Evolutionary conservation across 306 rosid species (phyloP), one percentile per base, ranked within the genome.

Genomic region (Citrullus amarus): DNA sequence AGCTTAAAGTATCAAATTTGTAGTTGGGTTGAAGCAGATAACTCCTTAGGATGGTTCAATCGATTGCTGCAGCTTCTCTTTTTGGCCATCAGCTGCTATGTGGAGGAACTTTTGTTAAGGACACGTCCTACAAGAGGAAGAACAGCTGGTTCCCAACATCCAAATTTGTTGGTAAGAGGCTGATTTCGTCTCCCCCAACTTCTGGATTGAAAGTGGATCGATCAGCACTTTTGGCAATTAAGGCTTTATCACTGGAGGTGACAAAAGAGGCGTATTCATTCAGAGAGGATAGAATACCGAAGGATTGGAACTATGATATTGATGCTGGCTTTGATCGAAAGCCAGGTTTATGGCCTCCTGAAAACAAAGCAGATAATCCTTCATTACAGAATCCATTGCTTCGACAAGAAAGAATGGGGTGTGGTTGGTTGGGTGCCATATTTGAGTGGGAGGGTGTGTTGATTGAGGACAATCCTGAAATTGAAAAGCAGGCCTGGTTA

Each of bases 361-460:
- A 82, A 32, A 95, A 95, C 83, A 84, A 87, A 79, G 99, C 97
- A 0, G 96, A 95, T 82, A 92, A 90, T 55, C 89, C 93, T 58
- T 89, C 93, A 0, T 86, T 92, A 11, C 88, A 88, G 16, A 95
- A 95, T 76, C 99, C 99, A 0, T 86, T 95, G 87, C 96, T 92
- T 58, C 81, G 99, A 79, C 97, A 92, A 56, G 97, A 95, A 83
- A 88, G 91, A 88, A 95, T 95, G 97, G 97, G 99, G 3, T 91
- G 96, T 81, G 97, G 97, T 73, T 95, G 97, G 99, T 81, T 95
- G 80, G 96, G 96, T 72, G 99, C 88, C 53, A 92, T 95, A 85
- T 92, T 95, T 86, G 99, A 95, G 82, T 92, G 97, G 97, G 99
- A 95, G 80, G 96, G 99, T 55, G 97, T 95, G 84, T 53, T 92